Evolutionary conservation across 2,329 filamentous ascomycete genomes (phyloP), one percentile per base, ranked within the genome.

Genomic region (Aspergillus chevalieri): DNA sequence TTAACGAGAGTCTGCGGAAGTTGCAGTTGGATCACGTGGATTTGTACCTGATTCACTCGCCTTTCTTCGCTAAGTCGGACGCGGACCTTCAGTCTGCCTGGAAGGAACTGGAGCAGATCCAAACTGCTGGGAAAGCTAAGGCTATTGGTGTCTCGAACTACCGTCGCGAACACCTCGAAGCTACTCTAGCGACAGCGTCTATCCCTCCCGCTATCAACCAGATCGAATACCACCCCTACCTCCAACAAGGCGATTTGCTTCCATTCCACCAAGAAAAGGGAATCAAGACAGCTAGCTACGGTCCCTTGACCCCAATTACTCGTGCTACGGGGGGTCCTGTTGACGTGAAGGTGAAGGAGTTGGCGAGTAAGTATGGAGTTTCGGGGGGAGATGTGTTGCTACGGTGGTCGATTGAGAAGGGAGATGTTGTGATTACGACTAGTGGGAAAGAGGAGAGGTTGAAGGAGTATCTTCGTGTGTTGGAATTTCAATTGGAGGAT

Each of bases 91-190:
- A 84, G 62, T 63, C 69, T 28, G 75, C 78, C 42, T 85, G 82
- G 82, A 74, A 75, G 36, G 70, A 74, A 5, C 81, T 85, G 80
- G 82, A 85, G 59, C 65, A 73, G 36, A 66, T 84, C 36, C 74
- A 81, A 55, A 66, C 70, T n/a, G 64, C 74, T 12, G 82, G 82
- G 14, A 77, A 83, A 51, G 75, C 78, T 4, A 78, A 77, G 47
- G 78, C 78, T 6, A 85, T 85, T 52, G 82, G 82, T 19, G 81
- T 85, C 19, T 83, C 79, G 48, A 85, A 82, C 65, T 85, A 77
- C 64, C 65, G 78, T 5, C 73, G 76, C 21, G 62, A 68, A 19
- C 77, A 85, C 51, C 69, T 85, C 15, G 74, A 81, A 43, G 73
- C 74, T 9, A 75, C 79, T 17, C 67, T 76, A 33, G 61, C 71